Evolutionary conservation across 1,139 yeast genomes (phyloP).

Genomic region (Sugiyamaella novakii): DNA sequence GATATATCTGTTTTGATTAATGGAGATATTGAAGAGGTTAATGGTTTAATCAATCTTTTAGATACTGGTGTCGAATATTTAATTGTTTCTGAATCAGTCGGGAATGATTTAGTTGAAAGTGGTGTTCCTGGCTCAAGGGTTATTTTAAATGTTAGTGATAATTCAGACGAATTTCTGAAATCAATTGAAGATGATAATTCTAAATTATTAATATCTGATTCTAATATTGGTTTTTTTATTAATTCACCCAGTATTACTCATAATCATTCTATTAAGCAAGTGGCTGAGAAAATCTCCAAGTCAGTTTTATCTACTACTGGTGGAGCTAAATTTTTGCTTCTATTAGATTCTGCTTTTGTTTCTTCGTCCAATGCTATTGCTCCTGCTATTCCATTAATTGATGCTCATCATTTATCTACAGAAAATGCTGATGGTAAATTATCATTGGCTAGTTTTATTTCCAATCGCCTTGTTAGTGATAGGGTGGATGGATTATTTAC

Average conservation of each 20-base stretch:
- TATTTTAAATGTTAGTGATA: slow-evolving; percentile 44
- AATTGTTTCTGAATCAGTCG: slow-evolving; percentile 47
- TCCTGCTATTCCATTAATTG: slow-evolving; percentile 54
- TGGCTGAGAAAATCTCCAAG: slow-evolving; percentile 18
- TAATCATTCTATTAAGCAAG: background rate
- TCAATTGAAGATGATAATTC: slow-evolving; percentile 2
- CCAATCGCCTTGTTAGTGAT: slow-evolving; percentile 70
- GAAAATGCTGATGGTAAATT: slow-evolving; percentile 42
- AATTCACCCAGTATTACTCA: slow-evolving; percentile 31
- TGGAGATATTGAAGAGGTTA: background rate
- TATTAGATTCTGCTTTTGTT: slow-evolving; percentile 29
- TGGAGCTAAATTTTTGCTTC: slow-evolving; percentile 52
- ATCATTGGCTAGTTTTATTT: slow-evolving; percentile 55
- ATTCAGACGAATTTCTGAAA: slow-evolving; percentile 2
- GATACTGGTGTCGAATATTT: slow-evolving; percentile 67
- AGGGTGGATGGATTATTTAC: slow-evolving; percentile 84
- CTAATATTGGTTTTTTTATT: slow-evolving; percentile 29
- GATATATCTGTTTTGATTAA: slow-evolving; percentile 10
- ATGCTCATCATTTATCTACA: slow-evolving; percentile 48
- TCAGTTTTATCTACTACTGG: slow-evolving; percentile 34
- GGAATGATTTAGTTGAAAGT: slow-evolving; percentile 45
- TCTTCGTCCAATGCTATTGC: slow-evolving; percentile 30
- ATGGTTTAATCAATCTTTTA: slow-evolving; percentile 52
- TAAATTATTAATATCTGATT: background rate
- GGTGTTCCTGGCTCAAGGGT: slow-evolving; percentile 67